A percentile compares a stretch with the other conserved stretches of the same genome.
Evolutionary conservation across 805 yeast species (phyloP).

Genomic region (Wickerhamiella alocasiicola): DNA sequence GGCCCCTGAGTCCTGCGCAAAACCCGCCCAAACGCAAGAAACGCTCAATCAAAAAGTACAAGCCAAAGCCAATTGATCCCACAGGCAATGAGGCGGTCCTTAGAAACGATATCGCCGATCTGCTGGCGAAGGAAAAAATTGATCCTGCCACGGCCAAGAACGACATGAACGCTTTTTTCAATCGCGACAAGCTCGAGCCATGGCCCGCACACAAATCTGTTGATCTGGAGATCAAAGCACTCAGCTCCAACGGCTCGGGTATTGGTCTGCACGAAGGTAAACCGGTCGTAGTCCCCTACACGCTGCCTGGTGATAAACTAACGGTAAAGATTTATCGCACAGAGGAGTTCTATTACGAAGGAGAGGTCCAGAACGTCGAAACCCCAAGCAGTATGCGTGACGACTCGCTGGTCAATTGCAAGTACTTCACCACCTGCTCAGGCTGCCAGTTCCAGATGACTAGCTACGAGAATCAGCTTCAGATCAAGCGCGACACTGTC

Average conservation of each 20-base stretch:
- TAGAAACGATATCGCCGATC: slow-evolving; percentile 53
- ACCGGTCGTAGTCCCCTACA: slow-evolving; percentile 72
- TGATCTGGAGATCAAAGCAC: slow-evolving; percentile 43
- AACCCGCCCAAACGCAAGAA: slow-evolving; percentile 3
- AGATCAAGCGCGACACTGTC: slow-evolving; percentile 61
- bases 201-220: slow-evolving; percentile 45
- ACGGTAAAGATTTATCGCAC: slow-evolving; percentile 62
- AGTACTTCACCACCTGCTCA: slow-evolving; percentile 83
- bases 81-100: slow-evolving; percentile 76
- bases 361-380: slow-evolving; percentile 51
- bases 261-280: slow-evolving; percentile 59
- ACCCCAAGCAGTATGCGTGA: slow-evolving; percentile 37
- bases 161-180: slow-evolving; percentile 53
- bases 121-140: slow-evolving; percentile 35
- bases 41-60: slow-evolving; percentile 33
- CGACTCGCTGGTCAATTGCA: slow-evolving; percentile 53
- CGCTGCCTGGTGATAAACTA: slow-evolving; percentile 74
- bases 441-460: slow-evolving; percentile 90
- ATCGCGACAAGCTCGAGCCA: slow-evolving; percentile 31
- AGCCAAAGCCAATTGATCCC: slow-evolving; percentile 52
- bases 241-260: slow-evolving; percentile 82
- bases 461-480: slow-evolving; percentile 58
- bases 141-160: slow-evolving; percentile 40
- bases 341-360: slow-evolving; percentile 59
- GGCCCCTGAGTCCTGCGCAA: slow-evolving; percentile 1